These are phyloP conservation scores for Elsinoe arachidis DNA, from an alignment of 2,329 filamentous ascomycete genomes.

Conservation along the genomic window DNA sequence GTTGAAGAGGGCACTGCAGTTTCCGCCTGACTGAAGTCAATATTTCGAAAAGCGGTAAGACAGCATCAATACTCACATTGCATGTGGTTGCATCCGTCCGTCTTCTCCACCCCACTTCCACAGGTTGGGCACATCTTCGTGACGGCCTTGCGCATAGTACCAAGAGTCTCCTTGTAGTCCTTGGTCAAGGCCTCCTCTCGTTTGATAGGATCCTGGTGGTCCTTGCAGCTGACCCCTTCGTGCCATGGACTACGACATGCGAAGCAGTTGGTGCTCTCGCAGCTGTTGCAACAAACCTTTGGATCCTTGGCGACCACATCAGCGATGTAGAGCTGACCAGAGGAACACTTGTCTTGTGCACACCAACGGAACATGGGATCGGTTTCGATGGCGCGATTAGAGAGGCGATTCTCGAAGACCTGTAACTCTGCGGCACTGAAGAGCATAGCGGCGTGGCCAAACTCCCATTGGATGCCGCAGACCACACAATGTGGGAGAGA, in stretches of 20 bases:
- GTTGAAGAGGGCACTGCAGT: not conserved
- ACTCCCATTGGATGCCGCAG: not conserved
- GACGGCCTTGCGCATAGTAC: slow-evolving; percentile 9
- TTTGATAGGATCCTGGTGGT: slow-evolving; percentile 13
- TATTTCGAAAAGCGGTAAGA: not conserved
- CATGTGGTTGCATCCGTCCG: slow-evolving; percentile 13
- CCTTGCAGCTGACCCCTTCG: slow-evolving; percentile 12
- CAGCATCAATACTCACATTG: slow-evolving; percentile 7
- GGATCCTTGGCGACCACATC: not conserved
- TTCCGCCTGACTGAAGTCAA: not conserved
- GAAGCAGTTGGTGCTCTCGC: slow-evolving; percentile 13
- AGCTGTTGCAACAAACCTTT: slow-evolving; percentile 12
- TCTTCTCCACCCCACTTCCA: not conserved
- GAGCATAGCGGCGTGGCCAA: not conserved
- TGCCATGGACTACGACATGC: slow-evolving; percentile 13
- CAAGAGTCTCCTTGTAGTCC: not conserved
- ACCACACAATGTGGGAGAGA: not conserved
- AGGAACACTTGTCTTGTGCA: slow-evolving; percentile 9
- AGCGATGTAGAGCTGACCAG: slow-evolving; percentile 11
- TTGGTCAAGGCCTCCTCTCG: slow-evolving; percentile 3
- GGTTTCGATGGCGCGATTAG: slow-evolving; percentile 11
- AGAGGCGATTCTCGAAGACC: slow-evolving; percentile 1
- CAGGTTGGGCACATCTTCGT: slow-evolving; percentile 15
- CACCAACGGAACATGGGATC: slow-evolving; percentile 14
- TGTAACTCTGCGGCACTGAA: not conserved